Evolutionary conservation across 75 land plant species (phyloP).

Genomic region (Cunninghamia lanceolata): DNA sequence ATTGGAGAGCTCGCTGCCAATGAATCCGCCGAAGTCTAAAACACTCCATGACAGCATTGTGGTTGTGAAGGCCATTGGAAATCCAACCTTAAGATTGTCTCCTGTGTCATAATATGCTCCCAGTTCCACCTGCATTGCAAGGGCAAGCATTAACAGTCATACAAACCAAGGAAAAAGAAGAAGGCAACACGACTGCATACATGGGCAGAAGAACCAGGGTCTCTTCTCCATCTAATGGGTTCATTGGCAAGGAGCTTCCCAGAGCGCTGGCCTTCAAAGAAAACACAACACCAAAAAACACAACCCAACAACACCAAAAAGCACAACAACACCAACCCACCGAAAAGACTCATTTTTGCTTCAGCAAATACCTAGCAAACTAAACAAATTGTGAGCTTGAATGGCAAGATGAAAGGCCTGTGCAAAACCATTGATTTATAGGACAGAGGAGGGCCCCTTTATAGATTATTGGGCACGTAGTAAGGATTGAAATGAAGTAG

Average conservation of each 20-base stretch:
- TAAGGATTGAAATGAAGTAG: too few species aligned
- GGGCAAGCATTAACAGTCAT: too few species aligned
- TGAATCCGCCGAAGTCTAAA: constrained; percentile 78
- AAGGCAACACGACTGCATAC: constrained; percentile 13
- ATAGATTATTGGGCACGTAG: neutral
- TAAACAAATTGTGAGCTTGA: neutral
- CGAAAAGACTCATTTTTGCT: too few species aligned
- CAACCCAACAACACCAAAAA: too few species aligned
- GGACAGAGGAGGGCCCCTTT: neutral
- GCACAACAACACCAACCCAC: too few species aligned
- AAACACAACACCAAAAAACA: too few species aligned
- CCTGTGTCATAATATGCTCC: constrained; percentile 98
- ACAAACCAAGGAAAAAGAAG: neutral
- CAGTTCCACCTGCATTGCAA: constrained; percentile 74
- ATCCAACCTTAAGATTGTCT: constrained; percentile 95
- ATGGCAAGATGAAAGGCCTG: neutral
- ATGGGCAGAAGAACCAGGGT: constrained; percentile 45
- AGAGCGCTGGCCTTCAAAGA: too few species aligned
- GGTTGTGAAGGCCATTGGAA: constrained; percentile 97
- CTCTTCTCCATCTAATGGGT: too few species aligned
- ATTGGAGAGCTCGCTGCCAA: constrained; percentile 60
- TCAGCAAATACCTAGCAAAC: neutral
- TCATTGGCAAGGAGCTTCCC: too few species aligned
- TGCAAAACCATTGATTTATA: neutral
- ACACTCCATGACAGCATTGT: constrained; percentile 96